Evolutionary conservation across 108 stramenopile species (phyloP).

Genomic region (Mediolabrus comicus): DNA sequence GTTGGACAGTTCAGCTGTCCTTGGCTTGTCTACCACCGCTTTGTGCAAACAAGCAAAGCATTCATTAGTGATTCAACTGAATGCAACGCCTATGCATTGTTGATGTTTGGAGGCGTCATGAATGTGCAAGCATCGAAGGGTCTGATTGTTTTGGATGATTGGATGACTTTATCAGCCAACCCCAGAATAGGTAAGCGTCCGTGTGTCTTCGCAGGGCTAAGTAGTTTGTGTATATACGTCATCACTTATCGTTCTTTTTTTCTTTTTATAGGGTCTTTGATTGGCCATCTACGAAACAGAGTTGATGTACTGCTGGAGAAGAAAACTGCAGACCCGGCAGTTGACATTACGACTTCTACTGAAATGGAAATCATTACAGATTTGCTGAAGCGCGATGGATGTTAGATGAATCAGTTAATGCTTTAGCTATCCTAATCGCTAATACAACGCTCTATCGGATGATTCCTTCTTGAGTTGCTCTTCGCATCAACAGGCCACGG

Average conservation of each 20-base stretch:
- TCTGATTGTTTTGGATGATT: constrained; percentile 74
- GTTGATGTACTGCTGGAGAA: constrained; percentile 70
- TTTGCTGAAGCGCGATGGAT: neutral
- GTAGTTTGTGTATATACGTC: no score
- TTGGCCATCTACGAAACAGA: constrained; percentile 75
- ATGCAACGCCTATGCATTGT: constrained; percentile 84
- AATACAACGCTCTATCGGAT: neutral
- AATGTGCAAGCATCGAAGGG: constrained; percentile 83
- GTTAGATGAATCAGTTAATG: neutral
- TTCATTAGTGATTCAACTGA: constrained; percentile 91
- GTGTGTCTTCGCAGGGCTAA: no score
- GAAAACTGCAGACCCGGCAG: constrained; percentile 63
- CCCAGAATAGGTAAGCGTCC: no score
- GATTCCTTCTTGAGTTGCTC: neutral
- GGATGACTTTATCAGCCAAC: constrained; percentile 81
- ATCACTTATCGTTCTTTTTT: no score
- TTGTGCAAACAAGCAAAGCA: constrained; percentile 88
- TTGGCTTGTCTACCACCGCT: constrained; percentile 89
- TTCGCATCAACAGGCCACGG: neutral
- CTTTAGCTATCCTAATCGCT: neutral
- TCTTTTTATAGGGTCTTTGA: constrained; percentile 89
- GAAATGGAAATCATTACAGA: constrained; percentile 72
- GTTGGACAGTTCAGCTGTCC: constrained; percentile 85
- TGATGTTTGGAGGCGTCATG: constrained; percentile 91
- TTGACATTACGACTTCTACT: constrained; percentile 57